A percentile compares a stretch with the other conserved stretches of the same genome.
phyloP scores from a whole-genome alignment of 2,329 filamentous ascomycete genomes.

The Colletotrichum cuscutae region DNA sequence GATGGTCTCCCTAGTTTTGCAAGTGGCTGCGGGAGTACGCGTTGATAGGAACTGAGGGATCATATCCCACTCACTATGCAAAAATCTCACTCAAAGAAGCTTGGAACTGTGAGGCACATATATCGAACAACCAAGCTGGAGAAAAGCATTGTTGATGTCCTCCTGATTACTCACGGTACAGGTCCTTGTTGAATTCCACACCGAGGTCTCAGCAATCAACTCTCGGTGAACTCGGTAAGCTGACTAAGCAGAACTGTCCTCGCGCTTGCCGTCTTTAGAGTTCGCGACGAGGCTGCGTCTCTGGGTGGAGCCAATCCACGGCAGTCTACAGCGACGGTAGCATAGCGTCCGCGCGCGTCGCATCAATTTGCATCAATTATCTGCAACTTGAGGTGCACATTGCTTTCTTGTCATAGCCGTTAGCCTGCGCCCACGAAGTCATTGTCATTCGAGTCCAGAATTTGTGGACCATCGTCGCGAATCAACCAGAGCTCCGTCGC shows the following conservation, averaged over 20 bases:
- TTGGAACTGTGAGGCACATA: neutral
- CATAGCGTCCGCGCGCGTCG: neutral
- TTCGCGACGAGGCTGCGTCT: constrained; percentile 28
- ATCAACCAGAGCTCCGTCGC: neutral
- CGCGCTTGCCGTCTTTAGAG: neutral
- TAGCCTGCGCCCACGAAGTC: neutral
- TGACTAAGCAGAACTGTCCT: neutral
- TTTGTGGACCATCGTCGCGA: neutral
- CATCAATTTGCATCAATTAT: constrained; percentile 18
- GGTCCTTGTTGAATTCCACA: neutral
- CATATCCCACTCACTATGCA: neutral
- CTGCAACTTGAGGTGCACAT: neutral
- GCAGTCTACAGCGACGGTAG: constrained; percentile 3
- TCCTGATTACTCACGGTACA: no score
- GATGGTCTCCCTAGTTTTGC: no score
- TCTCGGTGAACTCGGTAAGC: neutral
- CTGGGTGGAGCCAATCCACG: constrained; percentile 15
- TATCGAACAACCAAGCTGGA: neutral
- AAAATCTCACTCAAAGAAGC: neutral
- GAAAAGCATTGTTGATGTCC: neutral
- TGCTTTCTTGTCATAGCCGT: neutral
- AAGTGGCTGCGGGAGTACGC: no score
- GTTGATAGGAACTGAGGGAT: no score
- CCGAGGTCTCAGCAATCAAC: neutral
- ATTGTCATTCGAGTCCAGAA: neutral